Percentiles rank a stretch among this genome's conserved stretches.
These are phyloP conservation scores for Leucaena leucocephala DNA, from an alignment of 306 rosid species.

Conservation along the genomic window DNA sequence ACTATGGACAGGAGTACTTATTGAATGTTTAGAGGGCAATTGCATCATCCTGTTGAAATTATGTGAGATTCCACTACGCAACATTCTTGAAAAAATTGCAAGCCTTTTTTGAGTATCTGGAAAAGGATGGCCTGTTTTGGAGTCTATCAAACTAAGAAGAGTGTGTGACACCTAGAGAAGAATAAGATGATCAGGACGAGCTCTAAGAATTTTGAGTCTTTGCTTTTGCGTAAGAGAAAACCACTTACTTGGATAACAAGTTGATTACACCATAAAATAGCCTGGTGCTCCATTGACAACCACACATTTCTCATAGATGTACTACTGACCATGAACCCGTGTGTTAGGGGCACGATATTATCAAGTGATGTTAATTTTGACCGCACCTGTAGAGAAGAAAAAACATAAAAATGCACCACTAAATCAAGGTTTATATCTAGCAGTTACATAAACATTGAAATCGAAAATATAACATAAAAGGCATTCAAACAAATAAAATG, in stretches of 20 bases:
- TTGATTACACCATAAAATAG: constrained; percentile 97
- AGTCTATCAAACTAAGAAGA: constrained; percentile 86
- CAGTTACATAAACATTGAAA: constrained; percentile 28
- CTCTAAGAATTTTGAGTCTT: constrained; percentile 20
- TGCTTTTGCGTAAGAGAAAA: constrained; percentile 23
- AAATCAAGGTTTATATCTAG: constrained; percentile 31
- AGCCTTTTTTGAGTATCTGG: constrained; percentile 64
- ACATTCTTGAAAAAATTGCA: constrained; percentile 72
- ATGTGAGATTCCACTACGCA: constrained; percentile 80
- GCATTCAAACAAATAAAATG: not conserved
- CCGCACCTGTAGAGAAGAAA: constrained; percentile 63
- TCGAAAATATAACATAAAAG: constrained; percentile 26
- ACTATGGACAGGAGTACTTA: constrained; percentile 48
- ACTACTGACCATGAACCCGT: constrained; percentile 96
- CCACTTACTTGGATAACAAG: constrained; percentile 84
- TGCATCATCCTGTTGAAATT: constrained; percentile 66
- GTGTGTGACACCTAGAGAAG: constrained; percentile 85
- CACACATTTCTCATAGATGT: constrained; percentile 94
- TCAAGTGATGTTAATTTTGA: constrained; percentile 84
- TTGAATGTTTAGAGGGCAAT: constrained; percentile 51
- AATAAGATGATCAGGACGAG: constrained; percentile 43
- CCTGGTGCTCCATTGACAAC: constrained; percentile 99
- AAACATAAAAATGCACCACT: constrained; percentile 25
- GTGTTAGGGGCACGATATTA: constrained; percentile 94
- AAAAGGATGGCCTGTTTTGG: constrained; percentile 78